Percentiles rank a stretch among this genome's conserved stretches.
These are phyloP conservation scores for Ceratobasidium sp. DNA, from an alignment of 1,284 basidiomycete genomes.

Conservation along the genomic window DNA sequence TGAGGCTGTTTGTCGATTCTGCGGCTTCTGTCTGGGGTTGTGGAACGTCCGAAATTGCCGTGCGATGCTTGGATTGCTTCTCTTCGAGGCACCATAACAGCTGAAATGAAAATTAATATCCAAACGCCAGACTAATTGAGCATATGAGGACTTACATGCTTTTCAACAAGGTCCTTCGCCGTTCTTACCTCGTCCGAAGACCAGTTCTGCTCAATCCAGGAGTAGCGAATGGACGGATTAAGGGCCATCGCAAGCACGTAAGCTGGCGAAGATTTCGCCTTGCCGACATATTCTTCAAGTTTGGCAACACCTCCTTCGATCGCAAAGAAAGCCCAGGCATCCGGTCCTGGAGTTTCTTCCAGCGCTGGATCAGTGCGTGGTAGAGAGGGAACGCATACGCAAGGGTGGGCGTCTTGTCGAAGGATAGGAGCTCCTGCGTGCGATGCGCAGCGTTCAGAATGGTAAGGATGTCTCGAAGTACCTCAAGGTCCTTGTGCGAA, in stretches of 20 bases:
- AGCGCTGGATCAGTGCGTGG: constrained; percentile 14
- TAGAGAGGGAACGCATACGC: constrained; percentile 31
- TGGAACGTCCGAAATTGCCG: neutral
- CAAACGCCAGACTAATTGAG: neutral
- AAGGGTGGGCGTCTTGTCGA: constrained; percentile 45
- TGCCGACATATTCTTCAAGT: constrained; percentile 38
- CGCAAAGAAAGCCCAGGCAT: constrained; percentile 34
- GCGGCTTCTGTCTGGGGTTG: neutral
- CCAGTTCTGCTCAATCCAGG: constrained; percentile 45
- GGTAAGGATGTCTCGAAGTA: constrained; percentile 25
- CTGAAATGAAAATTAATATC: neutral
- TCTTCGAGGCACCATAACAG: constrained; percentile 14
- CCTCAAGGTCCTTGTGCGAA: constrained; percentile 4
- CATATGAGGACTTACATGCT: constrained; percentile 8
- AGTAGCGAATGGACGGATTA: constrained; percentile 35
- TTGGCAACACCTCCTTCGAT: constrained; percentile 35
- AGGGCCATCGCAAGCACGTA: constrained; percentile 43
- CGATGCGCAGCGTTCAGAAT: constrained; percentile 29
- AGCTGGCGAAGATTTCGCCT: neutral
- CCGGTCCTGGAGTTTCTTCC: neutral
- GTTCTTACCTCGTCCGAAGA: neutral
- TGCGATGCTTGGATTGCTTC: neutral
- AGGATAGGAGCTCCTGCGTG: constrained; percentile 45
- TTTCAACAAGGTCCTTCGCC: neutral
- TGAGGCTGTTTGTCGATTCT: neutral